phyloP scores from a whole-genome alignment of 768 basidiomycete genomes.

The Leccinum sublutescens region DNA sequence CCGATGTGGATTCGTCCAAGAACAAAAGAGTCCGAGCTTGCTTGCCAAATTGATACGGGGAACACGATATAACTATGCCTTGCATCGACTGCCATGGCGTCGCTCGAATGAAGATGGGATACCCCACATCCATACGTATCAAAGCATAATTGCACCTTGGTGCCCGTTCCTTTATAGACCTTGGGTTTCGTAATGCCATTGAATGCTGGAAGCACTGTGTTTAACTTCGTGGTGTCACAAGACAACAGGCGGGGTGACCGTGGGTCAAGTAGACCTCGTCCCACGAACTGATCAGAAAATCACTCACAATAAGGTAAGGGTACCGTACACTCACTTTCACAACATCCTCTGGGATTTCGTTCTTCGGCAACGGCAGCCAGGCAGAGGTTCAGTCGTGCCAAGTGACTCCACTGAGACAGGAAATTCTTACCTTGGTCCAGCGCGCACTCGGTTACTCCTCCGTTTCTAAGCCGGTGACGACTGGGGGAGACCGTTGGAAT shows the following conservation, averaged over 20 bases:
- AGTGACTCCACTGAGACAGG: not conserved
- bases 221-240: no score
- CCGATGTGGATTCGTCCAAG: slow-evolving; percentile 50
- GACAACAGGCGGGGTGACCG: no score
- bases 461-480: slow-evolving; percentile 48
- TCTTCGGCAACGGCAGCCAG: slow-evolving; percentile 37
- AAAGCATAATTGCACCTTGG: no score
- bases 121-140: no score
- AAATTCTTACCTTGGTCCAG: slow-evolving; percentile 48
- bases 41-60: slow-evolving; percentile 76
- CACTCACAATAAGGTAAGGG: not conserved
- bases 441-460: slow-evolving; percentile 45
- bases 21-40: slow-evolving; percentile 40
- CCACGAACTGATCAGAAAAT: slow-evolving; percentile 35
- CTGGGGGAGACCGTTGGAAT: no score
- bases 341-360: slow-evolving; percentile 44
- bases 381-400: slow-evolving; percentile 24
- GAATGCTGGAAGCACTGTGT: no score
- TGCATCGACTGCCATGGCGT: no score
- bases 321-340: slow-evolving; percentile 58
- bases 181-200: no score
- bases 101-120: no score
- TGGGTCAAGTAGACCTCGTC: slow-evolving; percentile 61
- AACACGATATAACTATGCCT: no score
- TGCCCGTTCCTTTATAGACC: no score